Evolutionary conservation across 495 filamentous ascomycete species (phyloP).

Genomic region (Penicillium cataractarum): DNA sequence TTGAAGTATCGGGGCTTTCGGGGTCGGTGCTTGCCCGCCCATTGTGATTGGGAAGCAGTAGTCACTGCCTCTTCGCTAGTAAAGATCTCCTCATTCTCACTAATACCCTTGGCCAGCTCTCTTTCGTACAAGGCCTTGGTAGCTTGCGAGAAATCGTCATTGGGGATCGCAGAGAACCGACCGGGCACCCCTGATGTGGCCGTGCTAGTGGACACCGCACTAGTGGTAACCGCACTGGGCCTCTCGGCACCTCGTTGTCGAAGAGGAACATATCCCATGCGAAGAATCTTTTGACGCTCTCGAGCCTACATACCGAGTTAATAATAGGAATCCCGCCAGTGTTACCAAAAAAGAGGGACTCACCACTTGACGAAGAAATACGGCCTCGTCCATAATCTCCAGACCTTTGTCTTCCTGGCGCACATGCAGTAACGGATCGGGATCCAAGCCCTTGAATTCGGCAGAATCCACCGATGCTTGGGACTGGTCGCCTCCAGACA

Average conservation of each 20-base stretch:
- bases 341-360: conserved; percentile 18
- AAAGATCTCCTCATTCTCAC: conserved; percentile 96
- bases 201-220: conserved; percentile 32
- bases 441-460: conserved; percentile 57
- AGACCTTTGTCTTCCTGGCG: conserved; percentile 68
- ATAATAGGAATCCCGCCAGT: background rate
- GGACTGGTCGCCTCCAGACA: conserved; percentile 12
- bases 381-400: conserved; percentile 63
- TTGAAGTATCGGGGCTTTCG: conserved; percentile 98
- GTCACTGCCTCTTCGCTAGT: conserved; percentile 82
- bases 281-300: conserved; percentile 66
- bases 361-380: conserved; percentile 63
- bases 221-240: conserved; percentile 39
- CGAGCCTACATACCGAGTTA: conserved; percentile 42
- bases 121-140: conserved; percentile 91
- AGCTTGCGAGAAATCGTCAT: conserved; percentile 89
- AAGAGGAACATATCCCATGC: conserved; percentile 70
- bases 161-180: conserved; percentile 73
- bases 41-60: conserved; percentile 67
- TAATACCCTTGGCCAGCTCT: conserved; percentile 88
- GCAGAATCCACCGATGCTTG: conserved; percentile 11
- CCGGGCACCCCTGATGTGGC: conserved; percentile 55
- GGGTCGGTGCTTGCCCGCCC: conserved; percentile 89
- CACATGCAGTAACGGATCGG: conserved; percentile 71
- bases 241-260: conserved; percentile 58